phyloP scores from a whole-genome alignment of 805 yeast genomes.

The Zygosaccharomyces siamensis region DNA sequence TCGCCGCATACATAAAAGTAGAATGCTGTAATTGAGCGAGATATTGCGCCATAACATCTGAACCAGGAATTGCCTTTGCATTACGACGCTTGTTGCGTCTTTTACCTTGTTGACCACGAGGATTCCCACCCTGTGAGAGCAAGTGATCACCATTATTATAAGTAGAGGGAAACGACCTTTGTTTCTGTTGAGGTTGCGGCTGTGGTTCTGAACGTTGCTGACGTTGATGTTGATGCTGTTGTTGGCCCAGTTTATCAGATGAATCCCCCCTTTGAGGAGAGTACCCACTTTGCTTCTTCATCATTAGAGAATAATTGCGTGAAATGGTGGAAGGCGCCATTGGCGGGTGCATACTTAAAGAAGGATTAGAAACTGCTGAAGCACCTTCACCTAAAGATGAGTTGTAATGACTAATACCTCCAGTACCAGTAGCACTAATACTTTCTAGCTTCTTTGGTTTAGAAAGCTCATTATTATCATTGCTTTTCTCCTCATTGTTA shows the following conservation, averaged over 20 bases:
- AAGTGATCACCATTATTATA: not conserved
- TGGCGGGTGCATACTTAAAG: slow-evolving; percentile 24
- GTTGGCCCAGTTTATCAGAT: not conserved
- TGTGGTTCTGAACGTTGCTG: slow-evolving; percentile 2
- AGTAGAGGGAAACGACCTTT: not conserved
- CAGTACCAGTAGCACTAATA: not conserved
- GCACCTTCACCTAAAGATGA: slow-evolving; percentile 7
- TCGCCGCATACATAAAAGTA: slow-evolving; percentile 47
- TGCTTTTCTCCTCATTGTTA: not conserved
- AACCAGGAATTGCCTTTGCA: slow-evolving; percentile 44
- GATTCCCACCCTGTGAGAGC: slow-evolving; percentile 3
- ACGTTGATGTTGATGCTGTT: slow-evolving; percentile 5
- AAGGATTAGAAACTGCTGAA: slow-evolving; percentile 16
- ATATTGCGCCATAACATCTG: slow-evolving; percentile 75
- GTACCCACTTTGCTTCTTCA: slow-evolving; percentile 6
- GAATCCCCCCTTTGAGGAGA: not conserved
- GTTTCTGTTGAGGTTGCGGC: slow-evolving; percentile 5
- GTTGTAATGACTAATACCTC: not conserved
- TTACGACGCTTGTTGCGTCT: slow-evolving; percentile 8
- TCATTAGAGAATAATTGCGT: slow-evolving; percentile 17
- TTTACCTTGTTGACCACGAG: slow-evolving; percentile 3
- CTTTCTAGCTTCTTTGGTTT: not conserved
- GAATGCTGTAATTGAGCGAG: slow-evolving; percentile 69
- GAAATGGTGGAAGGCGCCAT: slow-evolving; percentile 26
- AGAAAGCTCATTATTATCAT: not conserved